Base-by-base conservation (phyloP, 208 protist genomes). In the Blastocrithidia nonstop region DNA sequence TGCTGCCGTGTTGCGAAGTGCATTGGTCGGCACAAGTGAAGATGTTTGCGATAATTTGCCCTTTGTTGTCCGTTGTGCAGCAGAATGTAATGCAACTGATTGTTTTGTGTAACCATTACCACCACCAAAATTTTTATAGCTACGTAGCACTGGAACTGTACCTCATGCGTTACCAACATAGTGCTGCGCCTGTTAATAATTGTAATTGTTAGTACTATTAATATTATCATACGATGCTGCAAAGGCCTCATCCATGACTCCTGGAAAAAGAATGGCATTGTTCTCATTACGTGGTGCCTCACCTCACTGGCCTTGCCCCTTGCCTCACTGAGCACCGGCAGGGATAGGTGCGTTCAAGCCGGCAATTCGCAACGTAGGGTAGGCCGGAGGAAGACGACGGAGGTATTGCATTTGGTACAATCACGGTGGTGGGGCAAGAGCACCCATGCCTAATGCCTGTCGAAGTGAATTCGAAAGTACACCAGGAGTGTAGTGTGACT, bases 291-390 rank as follows among this genome's bases (percentile, higher is more conserved):
- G 73, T 19, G 96, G 95, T 24, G 95, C 86, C 66, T 97, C 95
- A 33, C 98, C 98, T 97, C 98, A 99, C 40, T 96, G 90, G 19
- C 96, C 96, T 24, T 93, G 66, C 35, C 90, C 84, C 13, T 70
- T 72, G 6, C 95, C 95, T 63, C 86, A 98, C 61, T 76, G 65
- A 20, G 86, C 91, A n/a, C 94, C 93, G n/a, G 76, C 61, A 0
- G 97, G 98, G 22, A 99, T 96, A 0, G 97, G 97, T 9, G 96
- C 95, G 65, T 99, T 99, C 1, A 99, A 74, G 20, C 98, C 97
- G 0, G 97, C 92, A 15, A 99, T 95, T 36, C 93, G 94, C 21
- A 99, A 66, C 23, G 84, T 77, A 0, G 97, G 96, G 62, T 99
- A 99, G 2, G 95, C 95, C 1, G 96, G 96, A 6, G 98, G 98